phyloP scores from a whole-genome alignment of 371 early-diverging fungal species.

The Dinochytrium kinnereticum region DNA sequence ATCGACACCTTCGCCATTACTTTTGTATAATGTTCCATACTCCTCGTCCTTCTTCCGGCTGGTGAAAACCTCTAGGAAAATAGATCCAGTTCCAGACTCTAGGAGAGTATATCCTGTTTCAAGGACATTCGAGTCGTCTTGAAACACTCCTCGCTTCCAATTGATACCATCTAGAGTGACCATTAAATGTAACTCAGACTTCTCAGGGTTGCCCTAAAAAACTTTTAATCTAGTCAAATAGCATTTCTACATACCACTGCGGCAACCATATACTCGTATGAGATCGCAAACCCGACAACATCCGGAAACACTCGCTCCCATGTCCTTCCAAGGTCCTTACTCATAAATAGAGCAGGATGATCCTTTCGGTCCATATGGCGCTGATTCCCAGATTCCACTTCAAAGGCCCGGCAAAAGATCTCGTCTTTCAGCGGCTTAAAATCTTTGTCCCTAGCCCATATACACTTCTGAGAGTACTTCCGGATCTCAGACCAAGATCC shows the following conservation, averaged over 20 bases:
- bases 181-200: slow-evolving; percentile 63
- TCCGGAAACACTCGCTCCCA: slow-evolving; percentile 63
- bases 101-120: slow-evolving; percentile 79
- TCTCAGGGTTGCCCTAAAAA: slow-evolving; percentile 38
- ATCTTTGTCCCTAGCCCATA: slow-evolving; percentile 67
- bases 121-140: slow-evolving; percentile 65
- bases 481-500: slow-evolving; percentile 67
- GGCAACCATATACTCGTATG: slow-evolving; percentile 83
- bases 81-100: slow-evolving; percentile 77
- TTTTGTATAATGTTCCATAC: slow-evolving; percentile 84
- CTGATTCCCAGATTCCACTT: slow-evolving; percentile 66
- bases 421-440: slow-evolving; percentile 61
- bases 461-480: slow-evolving; percentile 68
- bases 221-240: neutral
- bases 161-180: slow-evolving; percentile 75
- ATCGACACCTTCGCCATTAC: slow-evolving; percentile 80
- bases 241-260: slow-evolving; percentile 61
- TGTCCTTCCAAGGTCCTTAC: slow-evolving; percentile 56
- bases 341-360: slow-evolving; percentile 18
- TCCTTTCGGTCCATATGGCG: slow-evolving; percentile 19
- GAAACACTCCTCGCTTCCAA: slow-evolving; percentile 75
- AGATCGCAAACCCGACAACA: slow-evolving; percentile 76
- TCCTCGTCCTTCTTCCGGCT: slow-evolving; percentile 65
- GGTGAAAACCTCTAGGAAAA: slow-evolving; percentile 77
- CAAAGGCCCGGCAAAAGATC: slow-evolving; percentile 75